Evolutionary conservation across 768 basidiomycete species (phyloP).

Genomic region (Russula abietina): DNA sequence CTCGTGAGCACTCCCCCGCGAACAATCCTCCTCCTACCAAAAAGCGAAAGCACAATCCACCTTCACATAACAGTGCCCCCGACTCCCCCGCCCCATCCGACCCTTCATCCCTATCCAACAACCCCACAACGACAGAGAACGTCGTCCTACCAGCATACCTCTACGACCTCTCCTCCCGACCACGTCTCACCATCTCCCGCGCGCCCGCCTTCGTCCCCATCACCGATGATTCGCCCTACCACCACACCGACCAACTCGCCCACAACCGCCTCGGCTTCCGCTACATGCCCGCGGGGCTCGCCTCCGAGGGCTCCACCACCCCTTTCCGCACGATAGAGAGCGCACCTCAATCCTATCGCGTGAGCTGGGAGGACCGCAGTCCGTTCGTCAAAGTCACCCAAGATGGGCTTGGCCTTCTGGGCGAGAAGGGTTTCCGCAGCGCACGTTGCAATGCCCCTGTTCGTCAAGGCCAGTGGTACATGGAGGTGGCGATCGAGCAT

Average conservation of each 20-base stretch:
- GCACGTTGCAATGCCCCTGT: constrained; percentile 87
- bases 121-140: constrained; percentile 36
- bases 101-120: constrained; percentile 24
- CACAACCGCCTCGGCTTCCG: constrained; percentile 75
- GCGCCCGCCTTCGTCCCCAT: constrained; percentile 62
- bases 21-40: constrained; percentile 12
- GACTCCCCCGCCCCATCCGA: constrained; percentile 36
- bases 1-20: constrained; percentile 31
- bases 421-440: constrained; percentile 86
- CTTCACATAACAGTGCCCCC: constrained; percentile 26
- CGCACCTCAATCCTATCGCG: constrained; percentile 58
- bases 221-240: constrained; percentile 50
- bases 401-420: constrained; percentile 68
- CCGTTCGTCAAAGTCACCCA: constrained; percentile 71
- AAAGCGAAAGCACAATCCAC: constrained; percentile 24
- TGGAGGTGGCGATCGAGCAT: constrained; percentile 78
- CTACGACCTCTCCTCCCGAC: constrained; percentile 61
- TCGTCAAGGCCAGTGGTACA: constrained; percentile 87
- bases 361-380: constrained; percentile 90
- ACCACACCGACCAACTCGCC: constrained; percentile 63
- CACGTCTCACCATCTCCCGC: constrained; percentile 67
- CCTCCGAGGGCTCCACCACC: constrained; percentile 47
- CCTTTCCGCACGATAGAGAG: constrained; percentile 80
- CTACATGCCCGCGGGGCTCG: constrained; percentile 74
- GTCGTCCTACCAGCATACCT: constrained; percentile 55